These are phyloP conservation scores for Leccinum subrobustum DNA, from an alignment of 1,284 basidiomycete species.

Conservation along the genomic window DNA sequence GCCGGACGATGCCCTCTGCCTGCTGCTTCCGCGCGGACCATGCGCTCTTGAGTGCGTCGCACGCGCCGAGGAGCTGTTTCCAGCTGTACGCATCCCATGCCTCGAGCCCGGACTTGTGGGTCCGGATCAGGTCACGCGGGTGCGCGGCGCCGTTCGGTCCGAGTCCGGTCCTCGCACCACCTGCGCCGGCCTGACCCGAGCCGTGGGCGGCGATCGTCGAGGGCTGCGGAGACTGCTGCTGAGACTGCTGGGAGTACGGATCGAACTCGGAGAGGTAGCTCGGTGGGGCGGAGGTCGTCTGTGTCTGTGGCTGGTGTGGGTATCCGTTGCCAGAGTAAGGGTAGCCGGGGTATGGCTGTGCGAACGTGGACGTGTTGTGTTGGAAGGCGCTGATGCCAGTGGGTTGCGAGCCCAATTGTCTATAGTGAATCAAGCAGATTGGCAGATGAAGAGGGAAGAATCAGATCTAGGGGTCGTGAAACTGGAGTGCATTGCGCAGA, in stretches of 20 bases:
- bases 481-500: not conserved
- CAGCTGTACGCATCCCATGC: slow-evolving; percentile 57
- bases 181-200: not conserved
- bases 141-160: slow-evolving; percentile 39
- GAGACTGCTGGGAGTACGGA: slow-evolving; percentile 38
- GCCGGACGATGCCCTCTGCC: slow-evolving; percentile 39
- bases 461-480: slow-evolving; percentile 2
- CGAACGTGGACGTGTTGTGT: slow-evolving; percentile 23
- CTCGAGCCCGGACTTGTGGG: slow-evolving; percentile 54
- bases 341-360: slow-evolving; percentile 17
- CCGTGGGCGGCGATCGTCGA: slow-evolving; percentile 16
- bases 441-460: not conserved
- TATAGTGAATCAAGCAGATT: slow-evolving; percentile 4
- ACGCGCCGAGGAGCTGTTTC: slow-evolving; percentile 53
- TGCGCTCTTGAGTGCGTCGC: slow-evolving; percentile 51
- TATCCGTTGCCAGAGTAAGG: not conserved
- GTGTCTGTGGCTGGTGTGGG: slow-evolving; percentile 14
- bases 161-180: not conserved
- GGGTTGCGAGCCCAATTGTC: slow-evolving; percentile 25
- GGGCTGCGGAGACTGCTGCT: not conserved
- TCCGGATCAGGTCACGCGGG: slow-evolving; percentile 55
- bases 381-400: slow-evolving; percentile 30
- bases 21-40: slow-evolving; percentile 53
- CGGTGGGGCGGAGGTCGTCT: slow-evolving; percentile 37
- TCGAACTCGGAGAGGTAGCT: slow-evolving; percentile 53